Conservation (phyloP, 2,329 filamentous ascomycete species). For the Claviceps spartinae region DNA sequence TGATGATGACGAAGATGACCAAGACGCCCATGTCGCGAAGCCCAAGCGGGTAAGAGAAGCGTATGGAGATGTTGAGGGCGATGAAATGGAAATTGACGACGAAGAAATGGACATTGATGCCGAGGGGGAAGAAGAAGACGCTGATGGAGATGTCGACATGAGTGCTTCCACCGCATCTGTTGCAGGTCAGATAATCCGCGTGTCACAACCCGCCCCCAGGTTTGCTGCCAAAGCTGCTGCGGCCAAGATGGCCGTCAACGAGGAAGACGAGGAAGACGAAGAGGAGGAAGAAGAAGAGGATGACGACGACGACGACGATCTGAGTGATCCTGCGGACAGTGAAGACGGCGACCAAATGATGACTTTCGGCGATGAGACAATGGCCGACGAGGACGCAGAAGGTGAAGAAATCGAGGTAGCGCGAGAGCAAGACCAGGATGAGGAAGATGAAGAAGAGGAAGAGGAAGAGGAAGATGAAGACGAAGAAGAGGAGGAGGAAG, state of each 20-base stretch:
- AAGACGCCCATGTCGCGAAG: conserved; percentile 23
- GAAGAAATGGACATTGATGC: conserved; percentile 28
- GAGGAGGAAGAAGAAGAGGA: conserved; percentile 34
- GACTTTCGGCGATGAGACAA: conserved; percentile 30
- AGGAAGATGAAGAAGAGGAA: conserved; percentile 29
- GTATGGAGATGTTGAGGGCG: conserved; percentile 27
- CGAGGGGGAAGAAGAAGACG: conserved; percentile 15
- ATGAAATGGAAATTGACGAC: conserved; percentile 24
- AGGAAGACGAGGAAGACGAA: conserved; percentile 34
- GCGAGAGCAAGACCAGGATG: conserved; percentile 22
- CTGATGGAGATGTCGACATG: conserved; percentile 34
- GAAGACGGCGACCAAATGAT: conserved; percentile 27
- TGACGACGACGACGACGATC: conserved; percentile 40
- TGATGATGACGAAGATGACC: conserved; percentile 26
- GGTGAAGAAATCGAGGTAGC: conserved; percentile 30
- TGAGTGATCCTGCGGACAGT: conserved; percentile 40
- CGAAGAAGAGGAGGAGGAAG: conserved; percentile 28
- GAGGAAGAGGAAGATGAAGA: conserved; percentile 35
- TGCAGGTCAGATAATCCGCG: conserved; percentile 29
- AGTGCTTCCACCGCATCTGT: conserved; percentile 19
- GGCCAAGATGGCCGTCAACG: conserved; percentile 22
- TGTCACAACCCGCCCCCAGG: conserved; percentile 29
- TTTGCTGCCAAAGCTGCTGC: conserved; percentile 20
- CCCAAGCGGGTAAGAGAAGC: conserved; percentile 26
- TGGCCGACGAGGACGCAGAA: conserved; percentile 34